Evolutionary conservation across 2,329 filamentous ascomycete genomes (phyloP), one percentile per base, ranked within the genome.

Genomic region (Fusarium sp.): DNA sequence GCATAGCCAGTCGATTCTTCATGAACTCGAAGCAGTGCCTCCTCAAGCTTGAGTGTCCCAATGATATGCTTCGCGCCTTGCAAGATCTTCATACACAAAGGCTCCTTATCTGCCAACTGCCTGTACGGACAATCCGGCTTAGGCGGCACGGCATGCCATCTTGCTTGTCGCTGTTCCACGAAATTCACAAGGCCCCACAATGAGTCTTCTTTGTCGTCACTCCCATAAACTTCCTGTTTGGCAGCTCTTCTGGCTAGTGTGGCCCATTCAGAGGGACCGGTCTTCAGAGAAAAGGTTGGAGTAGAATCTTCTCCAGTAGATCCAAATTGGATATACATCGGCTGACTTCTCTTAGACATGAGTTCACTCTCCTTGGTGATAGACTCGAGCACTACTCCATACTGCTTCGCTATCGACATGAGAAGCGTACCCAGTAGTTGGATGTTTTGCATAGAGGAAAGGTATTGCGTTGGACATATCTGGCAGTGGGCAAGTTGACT

Each of bases 71-170:
- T 46, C 3, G 34, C 20, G 8, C 20, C 37, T 3, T 37, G 56
- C 8, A 62, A 23, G 7, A 53, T 60, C 56, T 45, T 62, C 4
- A 62, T 50, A 30, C 59, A 62, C 12, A 62, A 32, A 0, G 55
- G 59, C 10, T 61, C 56, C 8, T 62, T 21, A 4, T 45, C 55
- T 4, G 20, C 9, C 16, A 16, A 25, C 1, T 7, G 42, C 1
- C 25, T 25, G 1, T 59, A 27, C n/a, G 21, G 41, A 1, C 34
- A 59, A 27, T 59, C 42, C 5, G 16, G 27, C n/a, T 32, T 49
- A 0, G 46, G 55, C 1, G 23, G 23, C 1, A 27, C n/a, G 2
- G 40, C 25, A 37, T 62, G 59, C 55, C 55, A 62, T n/a, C 16
- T 20, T 4, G 13, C 2, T 11, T 62, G 55, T 6, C 56, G 30